Percentiles rank a stretch among this genome's conserved stretches.
phyloP scores from a whole-genome alignment of 345 rosid genomes.

The Gossypium sturtianum region DNA sequence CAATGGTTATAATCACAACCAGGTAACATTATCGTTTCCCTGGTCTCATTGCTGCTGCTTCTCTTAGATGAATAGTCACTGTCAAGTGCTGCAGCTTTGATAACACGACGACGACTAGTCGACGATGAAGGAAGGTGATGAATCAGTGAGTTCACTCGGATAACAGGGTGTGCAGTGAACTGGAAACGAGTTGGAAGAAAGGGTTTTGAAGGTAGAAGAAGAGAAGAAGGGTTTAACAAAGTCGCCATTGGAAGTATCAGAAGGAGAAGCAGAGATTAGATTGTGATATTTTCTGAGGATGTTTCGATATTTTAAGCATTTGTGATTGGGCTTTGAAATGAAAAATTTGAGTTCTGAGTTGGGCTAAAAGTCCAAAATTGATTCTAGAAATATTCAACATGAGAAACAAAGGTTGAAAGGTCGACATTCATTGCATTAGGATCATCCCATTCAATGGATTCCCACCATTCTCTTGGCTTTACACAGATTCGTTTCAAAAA shows the following conservation, averaged over 20 bases:
- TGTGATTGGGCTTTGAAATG: no score
- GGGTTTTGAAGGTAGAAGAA: constrained; percentile 39
- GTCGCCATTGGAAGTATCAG: constrained; percentile 40
- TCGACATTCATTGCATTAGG: background rate
- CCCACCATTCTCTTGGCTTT: background rate
- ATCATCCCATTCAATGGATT: background rate
- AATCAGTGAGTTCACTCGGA: constrained; percentile 18
- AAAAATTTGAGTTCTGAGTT: no score
- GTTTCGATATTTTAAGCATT: background rate
- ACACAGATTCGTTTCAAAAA: background rate
- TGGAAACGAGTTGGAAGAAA: background rate
- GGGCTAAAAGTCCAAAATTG: no score
- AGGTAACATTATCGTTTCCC: constrained; percentile 94
- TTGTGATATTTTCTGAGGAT: background rate
- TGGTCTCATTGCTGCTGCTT: constrained; percentile 63
- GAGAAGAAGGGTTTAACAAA: constrained; percentile 35
- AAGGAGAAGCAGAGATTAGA: background rate
- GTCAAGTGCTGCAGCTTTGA: constrained; percentile 48
- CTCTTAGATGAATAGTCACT: constrained; percentile 58
- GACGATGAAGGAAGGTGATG: constrained; percentile 11
- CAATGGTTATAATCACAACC: constrained; percentile 95
- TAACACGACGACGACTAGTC: constrained; percentile 21
- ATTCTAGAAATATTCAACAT: no score
- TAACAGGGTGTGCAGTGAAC: constrained; percentile 9
- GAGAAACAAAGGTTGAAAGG: background rate